Evolutionary conservation across 176 grass and related monocot genomes (phyloP).

Genomic region (Paspalum vaginatum): DNA sequence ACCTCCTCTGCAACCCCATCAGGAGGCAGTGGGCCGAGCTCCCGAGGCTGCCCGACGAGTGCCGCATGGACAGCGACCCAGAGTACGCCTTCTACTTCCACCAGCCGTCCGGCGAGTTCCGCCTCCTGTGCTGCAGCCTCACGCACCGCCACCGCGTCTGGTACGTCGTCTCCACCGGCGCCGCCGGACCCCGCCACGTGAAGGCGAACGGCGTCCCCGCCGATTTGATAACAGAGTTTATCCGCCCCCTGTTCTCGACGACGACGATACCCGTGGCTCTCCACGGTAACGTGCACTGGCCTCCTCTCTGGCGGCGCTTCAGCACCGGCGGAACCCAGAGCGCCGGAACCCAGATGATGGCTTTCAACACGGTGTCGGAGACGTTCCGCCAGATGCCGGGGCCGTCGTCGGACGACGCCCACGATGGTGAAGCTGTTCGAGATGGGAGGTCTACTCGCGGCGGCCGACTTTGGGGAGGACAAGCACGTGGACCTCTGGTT

Average conservation of each 20-base stretch:
- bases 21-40: constrained; percentile 1
- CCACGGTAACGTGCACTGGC: neutral
- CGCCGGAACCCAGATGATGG: neutral
- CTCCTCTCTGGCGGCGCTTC: neutral
- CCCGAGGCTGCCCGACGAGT: neutral
- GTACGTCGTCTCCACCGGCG: neutral
- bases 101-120: neutral
- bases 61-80: fast-evolving
- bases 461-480: neutral
- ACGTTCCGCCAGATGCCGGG: neutral
- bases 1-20: constrained; percentile 1
- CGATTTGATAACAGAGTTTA: neutral
- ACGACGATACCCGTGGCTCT: neutral
- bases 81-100: constrained; percentile 28
- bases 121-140: neutral
- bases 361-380: neutral
- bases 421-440: neutral
- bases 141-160: neutral
- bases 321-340: too few species aligned
- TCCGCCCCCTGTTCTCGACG: too few species aligned
- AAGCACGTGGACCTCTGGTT: neutral
- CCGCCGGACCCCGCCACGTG: neutral
- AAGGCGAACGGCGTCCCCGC: neutral
- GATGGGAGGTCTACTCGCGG: neutral
- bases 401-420: neutral